Base-by-base conservation (phyloP, 1,139 yeast genomes). In the Candida sp. region DNA sequence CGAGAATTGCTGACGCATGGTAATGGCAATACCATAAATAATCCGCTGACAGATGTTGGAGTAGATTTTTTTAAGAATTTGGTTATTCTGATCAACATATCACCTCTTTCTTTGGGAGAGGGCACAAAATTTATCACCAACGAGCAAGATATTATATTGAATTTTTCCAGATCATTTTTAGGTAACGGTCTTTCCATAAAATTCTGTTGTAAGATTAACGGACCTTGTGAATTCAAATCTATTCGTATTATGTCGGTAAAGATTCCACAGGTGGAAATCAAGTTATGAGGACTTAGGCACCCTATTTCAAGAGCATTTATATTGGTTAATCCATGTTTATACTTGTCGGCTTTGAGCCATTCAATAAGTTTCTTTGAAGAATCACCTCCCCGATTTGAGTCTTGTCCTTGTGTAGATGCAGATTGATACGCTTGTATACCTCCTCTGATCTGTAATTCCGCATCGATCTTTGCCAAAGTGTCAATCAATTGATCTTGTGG, bases 361-460 rank as follows among this genome's bases (percentile, higher is more conserved):
- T 79, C 76, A 3, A 87, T 72, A 38, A 89, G 64, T 47, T 79
- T 68, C 52, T 84, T 87, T 1, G 96, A 89, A 0, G 97, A 87
- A 60, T 91, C 98, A 2, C 97, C 96, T 0, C 98, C 98, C 49
- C 98, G 65, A 39, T 75, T 74, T 1, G 65, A 63, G 46, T 81
- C 79, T 55, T 91, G 98, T 0, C 98, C 98, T 41, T 83, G 80
- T 1, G 87, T 79, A 1, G 97, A 88, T 0, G 98, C 98, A n/a
- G 75, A 67, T 56, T 91, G 98, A 59, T 91, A 91, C 5, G 79
- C 77, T 46, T 79, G 73, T 2, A 88, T 60, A 0, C 96, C 96
- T 1, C 95, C 95, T 42, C 81, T 67, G 42, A 65, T 72, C 7
- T 68, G 66, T 3, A 83, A 73, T 57, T 86, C 90, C 1, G 73